A percentile compares a stretch with the other conserved stretches of the same genome.
Evolutionary conservation across 2,329 filamentous ascomycete genomes (phyloP).

Genomic region (Fusarium decemcellulare): DNA sequence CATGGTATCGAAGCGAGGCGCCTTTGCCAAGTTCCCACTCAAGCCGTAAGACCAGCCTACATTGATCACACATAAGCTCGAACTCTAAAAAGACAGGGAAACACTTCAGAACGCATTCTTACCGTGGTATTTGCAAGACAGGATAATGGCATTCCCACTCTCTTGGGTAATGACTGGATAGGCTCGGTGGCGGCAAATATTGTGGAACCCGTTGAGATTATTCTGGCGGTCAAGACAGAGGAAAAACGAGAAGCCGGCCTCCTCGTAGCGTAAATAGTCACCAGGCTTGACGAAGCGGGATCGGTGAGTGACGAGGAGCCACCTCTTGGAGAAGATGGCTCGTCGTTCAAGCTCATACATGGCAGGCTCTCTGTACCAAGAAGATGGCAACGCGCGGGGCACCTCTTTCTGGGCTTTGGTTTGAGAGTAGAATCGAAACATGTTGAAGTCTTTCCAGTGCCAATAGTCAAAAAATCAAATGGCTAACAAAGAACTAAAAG

Average conservation of each 20-base stretch:
- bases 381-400: slow-evolving; percentile 57
- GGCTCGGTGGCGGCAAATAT: slow-evolving; percentile 72
- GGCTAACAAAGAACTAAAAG: no score
- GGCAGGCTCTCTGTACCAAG: slow-evolving; percentile 63
- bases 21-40: slow-evolving; percentile 71
- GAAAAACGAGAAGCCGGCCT: slow-evolving; percentile 69
- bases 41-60: slow-evolving; percentile 71
- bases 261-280: slow-evolving; percentile 63
- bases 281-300: slow-evolving; percentile 58
- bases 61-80: not conserved
- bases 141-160: slow-evolving; percentile 64
- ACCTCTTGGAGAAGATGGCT: slow-evolving; percentile 68
- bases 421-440: not conserved
- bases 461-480: no score
- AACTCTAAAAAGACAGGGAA: no score
- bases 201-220: slow-evolving; percentile 71
- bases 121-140: slow-evolving; percentile 72
- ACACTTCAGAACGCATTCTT: not conserved
- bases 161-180: slow-evolving; percentile 68
- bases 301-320: slow-evolving; percentile 67
- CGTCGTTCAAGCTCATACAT: slow-evolving; percentile 69
- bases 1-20: slow-evolving; percentile 70
- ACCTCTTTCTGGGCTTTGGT: not conserved
- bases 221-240: slow-evolving; percentile 64
- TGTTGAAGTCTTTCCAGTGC: not conserved